These are phyloP conservation scores for Alternaria tenuissima DNA, from an alignment of 2,329 filamentous ascomycete genomes.

Conservation along the genomic window DNA sequence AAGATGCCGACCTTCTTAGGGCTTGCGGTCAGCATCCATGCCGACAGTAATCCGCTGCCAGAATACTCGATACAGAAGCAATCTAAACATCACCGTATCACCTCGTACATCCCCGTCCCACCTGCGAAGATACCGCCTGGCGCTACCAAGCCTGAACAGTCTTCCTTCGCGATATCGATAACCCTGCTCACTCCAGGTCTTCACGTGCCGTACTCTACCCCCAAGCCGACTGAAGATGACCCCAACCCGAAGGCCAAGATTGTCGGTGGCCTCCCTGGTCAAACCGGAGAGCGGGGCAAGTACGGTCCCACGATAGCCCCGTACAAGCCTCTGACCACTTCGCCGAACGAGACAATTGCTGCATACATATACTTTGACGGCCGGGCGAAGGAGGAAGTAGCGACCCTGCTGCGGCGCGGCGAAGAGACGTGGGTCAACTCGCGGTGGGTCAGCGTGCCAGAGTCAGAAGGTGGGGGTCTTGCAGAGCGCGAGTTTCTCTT, in stretches of 20 bases:
- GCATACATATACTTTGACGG: slow-evolving; percentile 99
- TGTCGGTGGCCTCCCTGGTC: slow-evolving; percentile 74
- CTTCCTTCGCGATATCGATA: slow-evolving; percentile 97
- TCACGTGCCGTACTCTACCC: slow-evolving; percentile 90
- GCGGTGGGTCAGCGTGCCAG: slow-evolving; percentile 93
- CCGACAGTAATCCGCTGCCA: slow-evolving; percentile 77
- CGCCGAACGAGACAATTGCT: slow-evolving; percentile 94
- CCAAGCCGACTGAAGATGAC: slow-evolving; percentile 78
- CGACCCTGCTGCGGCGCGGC: slow-evolving; percentile 86
- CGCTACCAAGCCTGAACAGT: slow-evolving; percentile 81
- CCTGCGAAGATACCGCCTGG: slow-evolving; percentile 77
- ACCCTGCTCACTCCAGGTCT: slow-evolving; percentile 89
- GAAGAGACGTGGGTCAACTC: slow-evolving; percentile 99
- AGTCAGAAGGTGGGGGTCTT: slow-evolving; percentile 88
- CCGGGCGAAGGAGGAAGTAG: slow-evolving; percentile 93
- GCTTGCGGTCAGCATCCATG: slow-evolving; percentile 97
- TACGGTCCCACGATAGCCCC: slow-evolving; percentile 71
- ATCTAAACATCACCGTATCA: slow-evolving; percentile 89
- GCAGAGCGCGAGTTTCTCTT: slow-evolving; percentile 98
- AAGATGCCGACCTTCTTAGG: slow-evolving; percentile 93
- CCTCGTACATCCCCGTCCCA: slow-evolving; percentile 95
- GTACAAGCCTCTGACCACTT: slow-evolving; percentile 91
- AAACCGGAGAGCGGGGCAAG: slow-evolving; percentile 60
- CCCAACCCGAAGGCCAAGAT: slow-evolving; percentile 83
- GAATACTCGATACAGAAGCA: slow-evolving; percentile 97